Conservation (phyloP, 257 asterid species). For the Eucommia ulmoides region DNA sequence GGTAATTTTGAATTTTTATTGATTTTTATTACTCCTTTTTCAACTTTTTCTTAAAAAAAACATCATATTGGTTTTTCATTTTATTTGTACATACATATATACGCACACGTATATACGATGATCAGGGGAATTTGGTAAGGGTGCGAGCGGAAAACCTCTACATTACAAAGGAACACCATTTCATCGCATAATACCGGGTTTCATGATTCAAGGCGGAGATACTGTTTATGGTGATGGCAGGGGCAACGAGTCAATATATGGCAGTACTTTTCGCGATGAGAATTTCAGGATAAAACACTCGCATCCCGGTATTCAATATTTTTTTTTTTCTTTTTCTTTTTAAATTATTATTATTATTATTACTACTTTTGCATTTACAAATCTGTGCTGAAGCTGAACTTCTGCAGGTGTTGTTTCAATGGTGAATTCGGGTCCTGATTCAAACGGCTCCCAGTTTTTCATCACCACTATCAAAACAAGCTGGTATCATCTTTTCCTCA, state of each 20-base stretch:
- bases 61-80: too few relatives aligned
- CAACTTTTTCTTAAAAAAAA: too few relatives aligned
- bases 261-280: slow-evolving; percentile 59
- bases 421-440: slow-evolving; percentile 93
- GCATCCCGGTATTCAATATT: slow-evolving; percentile 41
- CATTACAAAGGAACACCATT: slow-evolving; percentile 90
- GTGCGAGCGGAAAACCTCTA: slow-evolving; percentile 53
- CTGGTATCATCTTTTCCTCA: too few relatives aligned
- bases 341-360: not conserved
- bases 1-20: slow-evolving; percentile 70
- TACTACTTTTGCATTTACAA: not conserved
- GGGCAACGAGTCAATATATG: slow-evolving; percentile 70
- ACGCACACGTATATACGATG: too few relatives aligned
- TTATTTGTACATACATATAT: too few relatives aligned
- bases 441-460: slow-evolving; percentile 95
- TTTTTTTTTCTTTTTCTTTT: not conserved
- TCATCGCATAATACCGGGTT: slow-evolving; percentile 95
- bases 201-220: slow-evolving; percentile 99
- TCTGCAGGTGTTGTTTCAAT: slow-evolving; percentile 64
- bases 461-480: slow-evolving; percentile 84
- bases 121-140: slow-evolving; percentile 87
- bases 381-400: too few relatives aligned
- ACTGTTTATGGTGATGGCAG: slow-evolving; percentile 61
- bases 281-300: slow-evolving; percentile 76
- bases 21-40: too few relatives aligned